A percentile compares a stretch with the other conserved stretches of the same genome.
Conservation (phyloP, 768 basidiomycete species). For the Boletus insuetus region DNA sequence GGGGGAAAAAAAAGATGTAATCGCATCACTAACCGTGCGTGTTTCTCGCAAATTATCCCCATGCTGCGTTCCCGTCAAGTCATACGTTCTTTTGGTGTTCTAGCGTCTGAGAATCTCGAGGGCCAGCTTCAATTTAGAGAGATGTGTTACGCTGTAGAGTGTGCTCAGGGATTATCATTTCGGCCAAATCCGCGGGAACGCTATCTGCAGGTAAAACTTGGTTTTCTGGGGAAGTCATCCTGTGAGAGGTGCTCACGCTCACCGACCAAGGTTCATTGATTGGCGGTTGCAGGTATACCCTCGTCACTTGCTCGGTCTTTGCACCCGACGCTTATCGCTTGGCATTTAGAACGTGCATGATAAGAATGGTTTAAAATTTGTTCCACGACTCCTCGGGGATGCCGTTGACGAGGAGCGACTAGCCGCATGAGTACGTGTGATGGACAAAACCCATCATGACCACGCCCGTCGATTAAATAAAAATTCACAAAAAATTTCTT, state of each 20-base stretch:
- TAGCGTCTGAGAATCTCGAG: constrained; percentile 11
- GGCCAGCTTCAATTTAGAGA: constrained; percentile 3
- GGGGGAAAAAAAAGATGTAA: neutral
- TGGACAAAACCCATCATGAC: constrained; percentile 1
- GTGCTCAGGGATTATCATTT: constrained; percentile 5
- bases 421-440: constrained; percentile 8
- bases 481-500: neutral
- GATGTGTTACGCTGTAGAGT: constrained; percentile 5
- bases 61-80: neutral
- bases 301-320: neutral
- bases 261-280: constrained; percentile 7
- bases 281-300: constrained; percentile 7
- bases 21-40: constrained; percentile 14
- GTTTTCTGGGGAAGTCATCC: constrained; percentile 1
- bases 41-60: neutral
- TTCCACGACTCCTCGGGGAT: constrained; percentile 19
- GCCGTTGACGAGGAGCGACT: constrained; percentile 9
- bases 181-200: constrained; percentile 23
- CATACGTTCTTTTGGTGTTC: neutral
- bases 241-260: neutral
- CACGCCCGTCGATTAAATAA: neutral
- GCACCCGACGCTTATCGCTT: neutral
- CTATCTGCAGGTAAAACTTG: constrained; percentile 9
- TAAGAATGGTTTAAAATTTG: constrained; percentile 1
- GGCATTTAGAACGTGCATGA: neutral